A percentile compares a stretch with the other conserved stretches of the same genome.
Evolutionary conservation across 306 rosid genomes (phyloP).

Genomic region (Cucumis cinereus): DNA sequence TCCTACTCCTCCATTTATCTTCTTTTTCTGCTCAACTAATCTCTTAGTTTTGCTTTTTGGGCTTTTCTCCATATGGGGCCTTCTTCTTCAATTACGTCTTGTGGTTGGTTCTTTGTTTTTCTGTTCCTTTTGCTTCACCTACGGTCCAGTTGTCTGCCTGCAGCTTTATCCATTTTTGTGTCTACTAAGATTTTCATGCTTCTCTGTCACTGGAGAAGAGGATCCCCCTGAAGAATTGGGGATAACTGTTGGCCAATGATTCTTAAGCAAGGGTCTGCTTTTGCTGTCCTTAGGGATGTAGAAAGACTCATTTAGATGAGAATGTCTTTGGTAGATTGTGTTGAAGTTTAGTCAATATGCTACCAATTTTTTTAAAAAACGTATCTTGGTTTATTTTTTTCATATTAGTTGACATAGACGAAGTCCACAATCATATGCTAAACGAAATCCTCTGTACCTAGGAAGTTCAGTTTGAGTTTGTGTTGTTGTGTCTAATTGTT

Average conservation of each 20-base stretch:
- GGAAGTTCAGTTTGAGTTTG: neutral
- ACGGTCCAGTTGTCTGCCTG: neutral
- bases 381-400: neutral
- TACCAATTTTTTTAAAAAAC: neutral
- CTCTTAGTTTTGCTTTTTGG: neutral
- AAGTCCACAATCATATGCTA: neutral
- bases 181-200: neutral
- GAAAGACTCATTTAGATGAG: neutral
- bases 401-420: neutral
- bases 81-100: neutral
- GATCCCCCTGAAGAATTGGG: neutral
- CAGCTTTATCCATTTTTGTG: neutral
- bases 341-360: neutral
- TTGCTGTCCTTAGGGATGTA: neutral
- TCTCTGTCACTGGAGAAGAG: neutral
- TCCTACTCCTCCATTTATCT: conserved; percentile 8
- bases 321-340: neutral
- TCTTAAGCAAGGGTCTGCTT: neutral
- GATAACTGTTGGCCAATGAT: neutral
- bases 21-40: neutral
- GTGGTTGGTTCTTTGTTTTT: neutral
- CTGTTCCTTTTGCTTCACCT: neutral
- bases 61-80: neutral
- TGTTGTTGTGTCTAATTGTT: neutral
- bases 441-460: neutral